These are phyloP conservation scores for Syncephalastrum monosporum DNA, from an alignment of 371 early-diverging fungal species.

Conservation along the genomic window DNA sequence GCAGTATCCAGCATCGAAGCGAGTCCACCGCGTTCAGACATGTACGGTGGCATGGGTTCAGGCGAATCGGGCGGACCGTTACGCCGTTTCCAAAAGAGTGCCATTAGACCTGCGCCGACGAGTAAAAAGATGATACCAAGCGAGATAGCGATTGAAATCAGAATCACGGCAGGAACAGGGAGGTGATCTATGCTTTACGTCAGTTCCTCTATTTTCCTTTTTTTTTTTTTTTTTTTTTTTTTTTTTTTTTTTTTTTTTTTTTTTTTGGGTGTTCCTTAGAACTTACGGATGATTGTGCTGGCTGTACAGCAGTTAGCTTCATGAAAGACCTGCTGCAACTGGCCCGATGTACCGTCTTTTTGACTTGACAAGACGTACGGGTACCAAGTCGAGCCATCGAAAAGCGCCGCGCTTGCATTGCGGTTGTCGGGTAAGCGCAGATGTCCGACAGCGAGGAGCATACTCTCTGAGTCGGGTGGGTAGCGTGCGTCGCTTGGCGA, in stretches of 20 bases:
- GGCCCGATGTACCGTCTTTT: slow-evolving; percentile 27
- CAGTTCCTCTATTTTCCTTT: too few species aligned
- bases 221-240: too few species aligned
- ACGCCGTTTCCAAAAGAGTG: slow-evolving; percentile 27
- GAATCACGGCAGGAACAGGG: slow-evolving; percentile 65
- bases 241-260: too few species aligned
- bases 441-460: slow-evolving; percentile 56
- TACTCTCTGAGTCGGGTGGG: slow-evolving; percentile 25
- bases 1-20: slow-evolving; percentile 31
- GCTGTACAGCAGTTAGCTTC: slow-evolving; percentile 25
- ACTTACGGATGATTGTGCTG: slow-evolving; percentile 27
- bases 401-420: slow-evolving; percentile 62
- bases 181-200: slow-evolving; percentile 27
- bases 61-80: slow-evolving; percentile 22
- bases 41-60: slow-evolving; percentile 35
- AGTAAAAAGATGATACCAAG: slow-evolving; percentile 65
- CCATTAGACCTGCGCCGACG: slow-evolving; percentile 43
- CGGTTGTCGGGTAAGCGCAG: slow-evolving; percentile 38
- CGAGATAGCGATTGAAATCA: slow-evolving; percentile 74
- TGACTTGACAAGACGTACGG: slow-evolving; percentile 56
- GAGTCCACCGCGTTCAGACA: slow-evolving; percentile 18
- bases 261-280: too few species aligned
- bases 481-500: slow-evolving; percentile 19
- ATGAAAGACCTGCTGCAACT: slow-evolving; percentile 25
- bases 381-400: slow-evolving; percentile 61